Base-by-base conservation (phyloP, 441 rosid genomes). In the Erodium trifolium region DNA sequence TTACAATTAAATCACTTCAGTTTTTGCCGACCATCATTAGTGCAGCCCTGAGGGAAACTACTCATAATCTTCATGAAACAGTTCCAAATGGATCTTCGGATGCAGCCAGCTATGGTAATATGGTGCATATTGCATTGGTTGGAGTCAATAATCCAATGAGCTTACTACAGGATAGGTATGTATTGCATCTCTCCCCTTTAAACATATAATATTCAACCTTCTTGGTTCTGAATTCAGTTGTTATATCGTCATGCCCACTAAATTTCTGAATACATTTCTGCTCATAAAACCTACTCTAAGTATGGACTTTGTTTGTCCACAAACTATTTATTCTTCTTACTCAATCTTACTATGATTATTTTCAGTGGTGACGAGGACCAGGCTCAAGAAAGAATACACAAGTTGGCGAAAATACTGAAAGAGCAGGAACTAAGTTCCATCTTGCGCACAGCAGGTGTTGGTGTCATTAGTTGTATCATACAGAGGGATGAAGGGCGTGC, bases 291-390 rank as follows among this genome's bases (percentile, higher is more conserved):
- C 27, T 0, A 23, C 27, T 23, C 27, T 23, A 23, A 23, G 27
- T 23, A 23, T 23, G 27, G 27, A 23, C 27, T 23, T 23, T 23
- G 27, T 23, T 23, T 23, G 27, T 23, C 27, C 27, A 23, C 27
- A 23, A 23, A 23, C 27, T 23, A 23, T 23, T 23, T 23, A 34
- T 37, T 37, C 41, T 37, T 37, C 8, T 37, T 37, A 37, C 7
- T 67, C 68, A 59, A 35, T 67, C 63, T 1, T 65, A 41, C 71
- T 75, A 67, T 66, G 75, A 66, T 43, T 66, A 63, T 71, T 76
- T 82, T 74, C 91, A 96, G 99, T 84, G 99, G 97, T 14, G 98
- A 96, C 73, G 99, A 92, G 84, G 98, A 95, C 82, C 98, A 95
- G 84, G 99, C 99, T 77, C 97, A 92, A 82, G 98, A 95, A 80